A percentile compares a stretch with the other conserved stretches of the same genome.
phyloP scores from a whole-genome alignment of 768 basidiomycete species.

The Boletus sp. region DNA sequence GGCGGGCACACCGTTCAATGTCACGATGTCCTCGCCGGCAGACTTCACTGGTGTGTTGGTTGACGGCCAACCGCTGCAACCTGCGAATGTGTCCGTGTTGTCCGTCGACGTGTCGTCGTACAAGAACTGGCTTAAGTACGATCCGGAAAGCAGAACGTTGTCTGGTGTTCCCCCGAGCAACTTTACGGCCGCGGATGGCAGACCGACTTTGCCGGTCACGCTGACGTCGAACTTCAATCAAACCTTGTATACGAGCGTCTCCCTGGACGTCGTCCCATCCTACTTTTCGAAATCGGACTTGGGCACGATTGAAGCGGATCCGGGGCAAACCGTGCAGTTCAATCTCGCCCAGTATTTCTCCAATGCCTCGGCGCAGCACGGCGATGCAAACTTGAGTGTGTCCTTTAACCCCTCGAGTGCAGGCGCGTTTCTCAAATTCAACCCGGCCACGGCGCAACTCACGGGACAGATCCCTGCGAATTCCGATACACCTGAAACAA shows the following conservation, averaged over 20 bases:
- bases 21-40: conserved; percentile 49
- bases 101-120: conserved; percentile 57
- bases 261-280: conserved; percentile 66
- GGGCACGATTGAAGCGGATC: conserved; percentile 53
- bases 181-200: conserved; percentile 34
- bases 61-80: conserved; percentile 57
- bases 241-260: conserved; percentile 58
- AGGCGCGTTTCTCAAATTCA: conserved; percentile 52
- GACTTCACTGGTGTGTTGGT: conserved; percentile 66
- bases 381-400: conserved; percentile 53
- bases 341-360: conserved; percentile 56
- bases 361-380: conserved; percentile 38
- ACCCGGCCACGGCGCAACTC: conserved; percentile 44
- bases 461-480: conserved; percentile 55
- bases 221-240: conserved; percentile 69
- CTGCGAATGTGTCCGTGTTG: conserved; percentile 55
- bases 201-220: conserved; percentile 52
- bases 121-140: conserved; percentile 60
- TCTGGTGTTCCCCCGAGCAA: conserved; percentile 61
- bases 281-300: conserved; percentile 63
- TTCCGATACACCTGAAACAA: conserved; percentile 41
- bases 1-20: conserved; percentile 47
- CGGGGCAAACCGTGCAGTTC: conserved; percentile 52
- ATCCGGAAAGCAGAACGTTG: conserved; percentile 52
- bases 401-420: conserved; percentile 52